Base-by-base conservation (phyloP, 371 early-diverging fungal genomes). In the Rhizopus arrhizus region DNA sequence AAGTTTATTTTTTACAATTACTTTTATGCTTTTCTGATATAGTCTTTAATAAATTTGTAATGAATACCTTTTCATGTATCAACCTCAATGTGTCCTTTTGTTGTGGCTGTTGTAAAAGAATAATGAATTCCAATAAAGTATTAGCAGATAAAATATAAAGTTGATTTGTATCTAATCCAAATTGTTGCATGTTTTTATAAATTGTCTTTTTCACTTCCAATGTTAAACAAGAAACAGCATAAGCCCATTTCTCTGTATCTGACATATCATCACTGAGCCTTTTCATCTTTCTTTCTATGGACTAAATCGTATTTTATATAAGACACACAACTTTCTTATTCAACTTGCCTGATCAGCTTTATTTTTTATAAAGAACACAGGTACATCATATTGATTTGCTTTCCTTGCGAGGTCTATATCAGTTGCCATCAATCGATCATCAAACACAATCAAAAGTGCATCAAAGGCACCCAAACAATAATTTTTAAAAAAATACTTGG, bases 11-110 rank as follows among this genome's bases (percentile, higher is more conserved):
- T 7, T 40, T 2, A 10, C 12, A 0, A 40, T 40, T 40, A 40
- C 2, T 7, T 12, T 45, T 45, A 7, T 45, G 11, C n/a, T 45
- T 11, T 45, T 45, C 46, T 7, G 46, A 45, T 15, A 45, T 9
- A 13, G 22, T 15, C 22, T 9, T 45, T 12, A 73, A 22, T 29
- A 73, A 35, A 33, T 66, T 69, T 4, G 66, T 63, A 28, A 73
- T 70, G 31, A 73, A 43, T 12, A 73, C 40, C 34, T 73, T 73
- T 53, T 73, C 73, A 58, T 73, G 73, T 15, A 73, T 73, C 2
- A 73, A 36, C n/a, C 52, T 63, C 32, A 58, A 31, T 29, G 42
- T 36, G 8, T 36, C 48, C 13, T 53, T 43, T 9, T 53, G 31
- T 35, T 56, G 46, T 29, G 53, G 57, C 16, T 61, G 53, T 33